Evolutionary conservation across 2,329 filamentous ascomycete genomes (phyloP).

Genomic region (Gremmenia infestans): DNA sequence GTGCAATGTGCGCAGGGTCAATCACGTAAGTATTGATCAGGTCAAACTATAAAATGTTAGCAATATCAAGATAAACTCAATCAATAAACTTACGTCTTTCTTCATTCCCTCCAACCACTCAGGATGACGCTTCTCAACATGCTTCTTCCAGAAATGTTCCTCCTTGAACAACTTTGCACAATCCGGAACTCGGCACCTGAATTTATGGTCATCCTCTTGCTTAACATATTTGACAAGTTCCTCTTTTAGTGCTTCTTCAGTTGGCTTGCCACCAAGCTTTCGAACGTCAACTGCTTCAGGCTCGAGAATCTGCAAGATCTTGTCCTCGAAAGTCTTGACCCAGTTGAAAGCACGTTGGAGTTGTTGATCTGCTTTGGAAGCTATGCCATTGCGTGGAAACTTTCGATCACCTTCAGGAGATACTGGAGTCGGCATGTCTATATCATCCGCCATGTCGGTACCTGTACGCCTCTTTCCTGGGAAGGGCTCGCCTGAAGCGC

Average conservation of each 20-base stretch:
- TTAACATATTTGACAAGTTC: constrained; percentile 86
- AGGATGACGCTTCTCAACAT: constrained; percentile 89
- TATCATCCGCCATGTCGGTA: constrained; percentile 35
- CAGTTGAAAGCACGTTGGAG: constrained; percentile 94
- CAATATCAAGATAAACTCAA: background rate
- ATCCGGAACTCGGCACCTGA: constrained; percentile 91
- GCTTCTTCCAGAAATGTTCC: constrained; percentile 95
- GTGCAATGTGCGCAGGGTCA: constrained; percentile 90
- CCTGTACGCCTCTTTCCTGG: constrained; percentile 73
- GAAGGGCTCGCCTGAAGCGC: constrained; percentile 76
- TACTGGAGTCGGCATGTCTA: constrained; percentile 52
- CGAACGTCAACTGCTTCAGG: constrained; percentile 81
- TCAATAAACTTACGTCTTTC: constrained; percentile 64
- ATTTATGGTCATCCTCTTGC: constrained; percentile 97
- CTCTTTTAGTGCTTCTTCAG: constrained; percentile 81
- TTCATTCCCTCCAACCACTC: constrained; percentile 81
- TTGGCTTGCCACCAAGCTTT: constrained; percentile 83
- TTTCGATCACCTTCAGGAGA: constrained; percentile 69
- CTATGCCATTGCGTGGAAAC: constrained; percentile 52
- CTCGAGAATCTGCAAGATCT: constrained; percentile 86
- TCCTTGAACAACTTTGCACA: constrained; percentile 98
- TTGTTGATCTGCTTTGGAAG: constrained; percentile 81
- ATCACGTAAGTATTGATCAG: constrained; percentile 93
- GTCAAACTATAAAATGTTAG: constrained; percentile 58
- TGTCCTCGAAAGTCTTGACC: constrained; percentile 98